Conservation (phyloP, 2,329 filamentous ascomycete genomes). For the Sclerotiophoma versabilis region DNA sequence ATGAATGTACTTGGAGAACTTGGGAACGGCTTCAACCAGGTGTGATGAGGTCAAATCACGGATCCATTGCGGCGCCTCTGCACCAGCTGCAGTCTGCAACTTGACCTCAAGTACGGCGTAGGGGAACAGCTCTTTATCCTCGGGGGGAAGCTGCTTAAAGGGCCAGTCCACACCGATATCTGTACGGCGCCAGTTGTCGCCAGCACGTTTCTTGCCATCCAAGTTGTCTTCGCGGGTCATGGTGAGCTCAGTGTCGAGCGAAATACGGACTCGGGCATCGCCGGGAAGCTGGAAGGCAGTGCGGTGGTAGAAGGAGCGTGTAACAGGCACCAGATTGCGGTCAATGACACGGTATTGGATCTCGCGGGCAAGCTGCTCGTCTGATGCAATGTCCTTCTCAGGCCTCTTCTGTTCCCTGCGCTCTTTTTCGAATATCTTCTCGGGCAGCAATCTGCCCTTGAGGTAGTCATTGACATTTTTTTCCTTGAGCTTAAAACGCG, state of each 20-base stretch:
- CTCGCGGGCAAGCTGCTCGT: constrained; percentile 88
- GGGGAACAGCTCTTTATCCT: constrained; percentile 89
- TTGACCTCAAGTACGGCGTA: constrained; percentile 98
- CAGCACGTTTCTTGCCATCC: constrained; percentile 76
- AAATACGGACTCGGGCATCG: constrained; percentile 94
- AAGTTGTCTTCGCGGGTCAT: constrained; percentile 97
- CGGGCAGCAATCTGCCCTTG: constrained; percentile 81
- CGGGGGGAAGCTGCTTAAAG: constrained; percentile 84
- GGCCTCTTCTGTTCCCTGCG: constrained; percentile 94
- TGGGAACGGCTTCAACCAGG: constrained; percentile 96
- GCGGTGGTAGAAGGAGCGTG: constrained; percentile 95
- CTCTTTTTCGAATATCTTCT: constrained; percentile 94
- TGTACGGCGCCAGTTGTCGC: constrained; percentile 94
- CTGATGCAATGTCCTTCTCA: constrained; percentile 86
- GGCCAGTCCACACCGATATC: constrained; percentile 97
- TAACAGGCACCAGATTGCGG: constrained; percentile 85
- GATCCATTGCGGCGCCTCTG: constrained; percentile 96
- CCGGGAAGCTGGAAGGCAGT: constrained; percentile 97
- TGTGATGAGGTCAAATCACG: constrained; percentile 91
- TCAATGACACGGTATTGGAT: constrained; percentile 93
- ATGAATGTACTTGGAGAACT: constrained; percentile 99
- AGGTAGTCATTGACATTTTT: constrained; percentile 96
- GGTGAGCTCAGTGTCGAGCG: constrained; percentile 92
- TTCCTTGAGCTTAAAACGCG: constrained; percentile 92
- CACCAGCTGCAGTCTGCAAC: constrained; percentile 92